A percentile compares a stretch with the other conserved stretches of the same genome.
phyloP scores from a whole-genome alignment of 164 flowering plant species.

The Cinnamomum chago region DNA sequence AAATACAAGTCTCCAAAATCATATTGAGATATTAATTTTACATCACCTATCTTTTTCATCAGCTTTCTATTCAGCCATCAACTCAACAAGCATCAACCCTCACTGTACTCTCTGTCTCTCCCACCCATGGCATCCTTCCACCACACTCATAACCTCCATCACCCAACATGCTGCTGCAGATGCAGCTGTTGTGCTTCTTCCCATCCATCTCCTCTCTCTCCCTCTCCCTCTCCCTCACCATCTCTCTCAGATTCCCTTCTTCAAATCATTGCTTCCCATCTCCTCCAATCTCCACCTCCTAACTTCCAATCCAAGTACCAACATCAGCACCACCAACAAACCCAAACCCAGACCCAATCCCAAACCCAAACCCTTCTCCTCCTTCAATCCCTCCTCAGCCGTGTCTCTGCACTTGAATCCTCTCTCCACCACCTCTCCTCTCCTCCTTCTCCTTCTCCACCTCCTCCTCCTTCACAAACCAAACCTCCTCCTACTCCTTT shows the following conservation, averaged over 20 bases:
- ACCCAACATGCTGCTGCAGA: conserved; percentile 17
- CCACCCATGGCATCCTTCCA: conserved; percentile 46
- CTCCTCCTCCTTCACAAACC: conserved; percentile 27
- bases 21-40: no score
- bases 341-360: conserved; percentile 3
- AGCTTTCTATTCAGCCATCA: no score
- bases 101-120: background rate
- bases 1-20: no score
- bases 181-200: conserved; percentile 12
- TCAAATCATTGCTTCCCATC: conserved; percentile 36
- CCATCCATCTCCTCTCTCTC: conserved; percentile 10
- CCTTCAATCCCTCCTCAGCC: conserved; percentile 58
- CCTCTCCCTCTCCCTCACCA: conserved; percentile 16
- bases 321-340: conserved; percentile 10
- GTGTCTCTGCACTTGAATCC: conserved; percentile 18
- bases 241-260: conserved; percentile 31
- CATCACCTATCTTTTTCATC: no score
- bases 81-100: background rate
- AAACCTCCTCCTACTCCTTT: conserved; percentile 8
- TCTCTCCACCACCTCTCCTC: conserved; percentile 7
- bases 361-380: conserved; percentile 24
- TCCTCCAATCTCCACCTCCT: conserved; percentile 32
- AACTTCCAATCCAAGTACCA: conserved; percentile 14
- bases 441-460: conserved; percentile 8
- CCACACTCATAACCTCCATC: conserved; percentile 23